Conservation (phyloP, 805 yeast species). For the Metschnikowia lachancei region DNA sequence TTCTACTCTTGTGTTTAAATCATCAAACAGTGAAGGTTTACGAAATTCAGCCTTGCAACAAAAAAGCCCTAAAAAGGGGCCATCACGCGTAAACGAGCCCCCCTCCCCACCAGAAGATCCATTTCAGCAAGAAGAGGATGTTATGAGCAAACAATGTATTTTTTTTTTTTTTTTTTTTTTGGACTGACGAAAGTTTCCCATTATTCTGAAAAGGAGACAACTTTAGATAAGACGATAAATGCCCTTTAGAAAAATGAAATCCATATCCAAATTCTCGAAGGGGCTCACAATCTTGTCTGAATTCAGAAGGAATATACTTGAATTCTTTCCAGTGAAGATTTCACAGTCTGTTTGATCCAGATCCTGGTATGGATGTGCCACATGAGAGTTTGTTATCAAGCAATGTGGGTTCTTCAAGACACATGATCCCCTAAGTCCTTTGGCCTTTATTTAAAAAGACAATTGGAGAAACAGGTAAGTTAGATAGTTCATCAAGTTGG, state of each 20-base stretch:
- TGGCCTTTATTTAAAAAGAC: not conserved
- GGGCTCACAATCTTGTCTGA: slow-evolving; percentile 29
- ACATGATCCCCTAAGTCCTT: slow-evolving; percentile 45
- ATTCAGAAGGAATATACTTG: not conserved
- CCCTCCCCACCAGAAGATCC: slow-evolving; percentile 56
- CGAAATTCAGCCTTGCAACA: slow-evolving; percentile 44
- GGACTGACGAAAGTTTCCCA: not conserved
- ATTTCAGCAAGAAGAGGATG: slow-evolving; percentile 48
- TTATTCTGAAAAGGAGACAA: slow-evolving; percentile 7
- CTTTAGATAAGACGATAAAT: slow-evolving; percentile 22
- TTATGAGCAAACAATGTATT: slow-evolving; percentile 26
- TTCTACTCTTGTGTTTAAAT: slow-evolving; percentile 19
- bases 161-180: not conserved
- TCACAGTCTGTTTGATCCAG: slow-evolving; percentile 5
- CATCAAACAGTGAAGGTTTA: slow-evolving; percentile 15
- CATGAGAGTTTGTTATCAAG: slow-evolving; percentile 44
- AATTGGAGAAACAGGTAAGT: not conserved
- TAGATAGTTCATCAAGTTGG: not conserved
- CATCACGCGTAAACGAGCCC: slow-evolving; percentile 30
- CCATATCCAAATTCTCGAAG: slow-evolving; percentile 33
- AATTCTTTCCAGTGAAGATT: slow-evolving; percentile 4
- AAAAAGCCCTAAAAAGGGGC: slow-evolving; percentile 40
- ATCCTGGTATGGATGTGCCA: slow-evolving; percentile 23
- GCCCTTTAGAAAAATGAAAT: slow-evolving; percentile 40
- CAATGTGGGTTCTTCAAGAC: slow-evolving; percentile 30